Conservation (phyloP, 768 basidiomycete genomes). For the Mycena leptocephala region DNA sequence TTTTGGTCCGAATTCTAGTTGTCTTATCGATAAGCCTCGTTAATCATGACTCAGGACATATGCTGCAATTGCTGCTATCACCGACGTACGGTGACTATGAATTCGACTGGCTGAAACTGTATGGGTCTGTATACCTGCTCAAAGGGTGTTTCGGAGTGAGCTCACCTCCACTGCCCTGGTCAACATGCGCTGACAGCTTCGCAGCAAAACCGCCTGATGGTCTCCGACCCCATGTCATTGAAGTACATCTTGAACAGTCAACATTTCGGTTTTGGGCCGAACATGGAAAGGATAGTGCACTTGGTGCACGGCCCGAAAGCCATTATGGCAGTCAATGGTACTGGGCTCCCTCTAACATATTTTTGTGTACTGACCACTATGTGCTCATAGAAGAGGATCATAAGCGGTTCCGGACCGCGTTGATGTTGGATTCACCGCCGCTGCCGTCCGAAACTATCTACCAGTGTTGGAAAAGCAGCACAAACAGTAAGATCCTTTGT, state of each 20-base stretch:
- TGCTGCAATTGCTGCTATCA: background rate
- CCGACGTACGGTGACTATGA: background rate
- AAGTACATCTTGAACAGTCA: background rate
- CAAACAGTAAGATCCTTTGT: background rate
- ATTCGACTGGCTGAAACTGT: background rate
- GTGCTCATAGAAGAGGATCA: background rate
- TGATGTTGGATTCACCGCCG: background rate
- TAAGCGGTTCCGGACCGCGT: background rate
- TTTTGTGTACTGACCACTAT: background rate
- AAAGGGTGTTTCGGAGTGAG: conserved; percentile 7
- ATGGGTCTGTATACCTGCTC: background rate
- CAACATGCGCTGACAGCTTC: background rate
- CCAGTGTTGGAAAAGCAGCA: background rate
- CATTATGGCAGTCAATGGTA: background rate
- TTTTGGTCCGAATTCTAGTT: no score
- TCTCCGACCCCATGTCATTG: background rate
- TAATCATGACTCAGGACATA: background rate
- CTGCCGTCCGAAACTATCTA: background rate
- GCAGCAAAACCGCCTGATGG: background rate
- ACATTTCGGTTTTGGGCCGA: background rate
- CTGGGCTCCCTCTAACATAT: no score
- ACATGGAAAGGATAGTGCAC: background rate
- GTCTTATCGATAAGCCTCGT: no score
- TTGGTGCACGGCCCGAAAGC: background rate
- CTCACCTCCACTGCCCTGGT: background rate